Evolutionary conservation across 179 eudicot genomes (phyloP), one percentile per base, ranked within the genome.

Genomic region (Amaranthus tricolor): DNA sequence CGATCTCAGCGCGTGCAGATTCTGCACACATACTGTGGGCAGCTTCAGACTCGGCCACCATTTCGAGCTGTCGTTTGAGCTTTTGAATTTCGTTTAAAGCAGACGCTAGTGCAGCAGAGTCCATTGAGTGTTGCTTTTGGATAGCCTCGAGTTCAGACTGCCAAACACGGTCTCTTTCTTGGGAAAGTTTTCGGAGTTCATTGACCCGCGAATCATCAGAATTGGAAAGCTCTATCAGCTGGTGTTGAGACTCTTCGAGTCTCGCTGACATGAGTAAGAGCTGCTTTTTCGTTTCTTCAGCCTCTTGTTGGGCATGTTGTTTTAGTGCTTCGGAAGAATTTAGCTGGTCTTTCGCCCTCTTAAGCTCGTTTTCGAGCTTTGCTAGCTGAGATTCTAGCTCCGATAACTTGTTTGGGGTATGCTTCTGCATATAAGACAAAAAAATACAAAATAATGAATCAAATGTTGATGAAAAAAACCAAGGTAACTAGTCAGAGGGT

Each of bases 131-230:
- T 62, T 93, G 98, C 68, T 85, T 88, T 68, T 89, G 90, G 56
- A 89, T 67, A 63, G 96, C 89, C 76, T 93, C 91, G 0, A 91
- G 86, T 79, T 92, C 96, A 14, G 96, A 86, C 64, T 89, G 85
- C 94, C 96, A 92, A n/a, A 89, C 91, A 52, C 82, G 81, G 44
- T 93, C 98, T 15, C 98, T 87, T 5, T 93, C 97, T 76, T 93
- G 95, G 16, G 98, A 91, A 79, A 91, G 78, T 76, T 88, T 87
- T 1, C 93, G 87, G 43, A 93, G 86, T 73, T 93, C 98, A 70
- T 84, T 87, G 69, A 93, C 67, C 48, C 97, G 88, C 48, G 77
- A 68, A 56, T 91, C 97, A 66, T 91, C 97, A 16, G 83, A 85
- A 65, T 79, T 83, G 5, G 93, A 87, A 73, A 88, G 77, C 49